phyloP scores from a whole-genome alignment of 192 early-diverging fungal genomes.

The Coemansia aciculifera region DNA sequence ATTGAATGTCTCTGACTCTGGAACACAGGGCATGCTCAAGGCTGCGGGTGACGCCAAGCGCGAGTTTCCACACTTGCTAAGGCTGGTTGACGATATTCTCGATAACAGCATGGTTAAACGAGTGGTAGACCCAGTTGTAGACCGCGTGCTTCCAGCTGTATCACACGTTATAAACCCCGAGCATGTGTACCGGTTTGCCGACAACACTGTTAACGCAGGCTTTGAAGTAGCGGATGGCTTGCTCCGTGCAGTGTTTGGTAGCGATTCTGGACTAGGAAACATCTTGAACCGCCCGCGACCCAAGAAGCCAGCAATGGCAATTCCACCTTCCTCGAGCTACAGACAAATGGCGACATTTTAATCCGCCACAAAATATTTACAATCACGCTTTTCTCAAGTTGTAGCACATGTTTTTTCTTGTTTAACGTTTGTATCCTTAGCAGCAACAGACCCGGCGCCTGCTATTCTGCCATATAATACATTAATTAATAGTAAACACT shows the following conservation, averaged over 20 bases:
- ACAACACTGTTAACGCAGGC: conserved; percentile 51
- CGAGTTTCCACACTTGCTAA: conserved; percentile 49
- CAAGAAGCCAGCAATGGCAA: conserved; percentile 49
- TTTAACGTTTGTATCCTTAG: background rate
- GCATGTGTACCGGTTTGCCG: conserved; percentile 47
- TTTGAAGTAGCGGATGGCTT: conserved; percentile 52
- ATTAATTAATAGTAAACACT: background rate
- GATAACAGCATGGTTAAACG: conserved; percentile 48
- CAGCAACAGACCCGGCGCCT: conserved; percentile 8
- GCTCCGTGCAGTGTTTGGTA: conserved; percentile 53
- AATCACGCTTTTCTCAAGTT: background rate
- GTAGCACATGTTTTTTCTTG: background rate
- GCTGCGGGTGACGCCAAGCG: conserved; percentile 48
- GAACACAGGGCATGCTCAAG: conserved; percentile 47
- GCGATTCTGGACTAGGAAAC: conserved; percentile 47
- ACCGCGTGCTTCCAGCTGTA: conserved; percentile 47
- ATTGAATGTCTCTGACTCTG: conserved; percentile 50
- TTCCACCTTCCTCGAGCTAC: conserved; percentile 21
- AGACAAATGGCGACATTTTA: conserved; percentile 35
- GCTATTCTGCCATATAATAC: background rate
- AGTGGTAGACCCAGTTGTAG: conserved; percentile 49
- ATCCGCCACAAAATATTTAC: background rate
- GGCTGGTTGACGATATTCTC: conserved; percentile 49
- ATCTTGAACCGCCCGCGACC: conserved; percentile 50
- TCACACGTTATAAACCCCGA: conserved; percentile 51